Percentiles rank a stretch among this genome's conserved stretches.
Evolutionary conservation across 345 rosid genomes (phyloP).

Genomic region (Kernera saxatilis): DNA sequence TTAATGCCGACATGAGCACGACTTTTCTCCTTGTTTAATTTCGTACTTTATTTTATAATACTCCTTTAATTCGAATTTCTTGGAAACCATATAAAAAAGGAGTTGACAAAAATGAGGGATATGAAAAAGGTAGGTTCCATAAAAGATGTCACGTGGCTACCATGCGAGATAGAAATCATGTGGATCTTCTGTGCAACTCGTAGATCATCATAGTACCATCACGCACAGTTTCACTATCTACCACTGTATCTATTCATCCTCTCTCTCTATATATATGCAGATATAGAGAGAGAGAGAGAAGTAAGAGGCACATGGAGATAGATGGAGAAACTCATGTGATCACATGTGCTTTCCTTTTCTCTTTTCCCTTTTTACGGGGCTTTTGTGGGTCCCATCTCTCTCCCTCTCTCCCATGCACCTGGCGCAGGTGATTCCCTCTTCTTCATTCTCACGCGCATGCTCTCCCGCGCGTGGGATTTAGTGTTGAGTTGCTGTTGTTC

Average conservation of each 20-base stretch:
- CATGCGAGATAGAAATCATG: conserved; percentile 23
- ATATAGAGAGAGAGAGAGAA: background rate
- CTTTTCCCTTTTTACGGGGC: conserved; percentile 25
- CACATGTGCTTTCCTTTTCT: conserved; percentile 32
- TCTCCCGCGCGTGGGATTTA: background rate
- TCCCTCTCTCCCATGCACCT: conserved; percentile 27
- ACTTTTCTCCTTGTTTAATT: background rate
- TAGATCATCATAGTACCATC: conserved; percentile 26
- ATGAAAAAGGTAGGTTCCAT: conserved; percentile 3
- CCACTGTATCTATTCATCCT: background rate
- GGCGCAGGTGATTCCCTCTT: conserved; percentile 12
- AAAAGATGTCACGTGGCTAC: conserved; percentile 30
- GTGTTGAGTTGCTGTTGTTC: too few species aligned
- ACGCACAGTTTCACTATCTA: conserved; percentile 7
- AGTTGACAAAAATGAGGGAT: conserved; percentile 20
- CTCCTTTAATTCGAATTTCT: background rate
- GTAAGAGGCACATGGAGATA: conserved; percentile 20
- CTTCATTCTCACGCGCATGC: background rate
- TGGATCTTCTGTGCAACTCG: conserved; percentile 19
- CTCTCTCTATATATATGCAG: background rate
- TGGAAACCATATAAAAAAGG: background rate
- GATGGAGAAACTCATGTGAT: conserved; percentile 28
- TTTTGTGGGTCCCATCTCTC: conserved; percentile 15
- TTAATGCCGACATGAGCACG: conserved; percentile 8
- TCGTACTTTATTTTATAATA: background rate